Evolutionary conservation across 23 red algal species (phyloP).

Genomic region (Gracilaria vermiculophylla): DNA sequence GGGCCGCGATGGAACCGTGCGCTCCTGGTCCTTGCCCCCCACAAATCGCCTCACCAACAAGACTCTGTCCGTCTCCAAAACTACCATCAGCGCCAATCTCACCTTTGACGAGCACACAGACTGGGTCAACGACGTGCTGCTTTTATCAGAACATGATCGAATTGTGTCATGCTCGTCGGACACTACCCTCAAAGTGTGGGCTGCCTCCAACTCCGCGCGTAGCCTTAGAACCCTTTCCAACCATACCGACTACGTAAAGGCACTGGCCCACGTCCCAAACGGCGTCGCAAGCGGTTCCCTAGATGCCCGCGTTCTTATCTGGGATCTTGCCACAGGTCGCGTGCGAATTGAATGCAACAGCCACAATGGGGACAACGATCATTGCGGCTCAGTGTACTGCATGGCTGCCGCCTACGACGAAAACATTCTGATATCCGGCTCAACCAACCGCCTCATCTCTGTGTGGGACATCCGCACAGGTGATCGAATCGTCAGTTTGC

Average conservation of each 20-base stretch:
- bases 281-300: constrained; percentile 73
- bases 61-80: constrained; percentile 20
- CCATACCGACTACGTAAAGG: constrained; percentile 97
- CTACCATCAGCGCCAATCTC: constrained; percentile 19
- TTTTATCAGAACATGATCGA: constrained; percentile 38
- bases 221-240: constrained; percentile 76
- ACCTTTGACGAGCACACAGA: constrained; percentile 93
- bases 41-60: background rate
- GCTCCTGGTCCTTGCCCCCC: constrained; percentile 69
- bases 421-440: constrained; percentile 75
- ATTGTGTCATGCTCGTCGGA: constrained; percentile 89
- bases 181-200: constrained; percentile 93
- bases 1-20: constrained; percentile 91
- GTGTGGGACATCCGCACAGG: constrained; percentile 83
- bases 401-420: constrained; percentile 54
- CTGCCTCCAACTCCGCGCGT: constrained; percentile 23
- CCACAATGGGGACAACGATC: constrained; percentile 39
- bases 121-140: constrained; percentile 97
- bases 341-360: constrained; percentile 57
- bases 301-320: constrained; percentile 87
- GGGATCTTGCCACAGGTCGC: constrained; percentile 73
- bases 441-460: constrained; percentile 69
- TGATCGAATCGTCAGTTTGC: constrained; percentile 59
- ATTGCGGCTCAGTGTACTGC: constrained; percentile 77
- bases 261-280: constrained; percentile 59